phyloP scores from a whole-genome alignment of 192 early-diverging fungal species.

The Polychytrium aggregatum region DNA sequence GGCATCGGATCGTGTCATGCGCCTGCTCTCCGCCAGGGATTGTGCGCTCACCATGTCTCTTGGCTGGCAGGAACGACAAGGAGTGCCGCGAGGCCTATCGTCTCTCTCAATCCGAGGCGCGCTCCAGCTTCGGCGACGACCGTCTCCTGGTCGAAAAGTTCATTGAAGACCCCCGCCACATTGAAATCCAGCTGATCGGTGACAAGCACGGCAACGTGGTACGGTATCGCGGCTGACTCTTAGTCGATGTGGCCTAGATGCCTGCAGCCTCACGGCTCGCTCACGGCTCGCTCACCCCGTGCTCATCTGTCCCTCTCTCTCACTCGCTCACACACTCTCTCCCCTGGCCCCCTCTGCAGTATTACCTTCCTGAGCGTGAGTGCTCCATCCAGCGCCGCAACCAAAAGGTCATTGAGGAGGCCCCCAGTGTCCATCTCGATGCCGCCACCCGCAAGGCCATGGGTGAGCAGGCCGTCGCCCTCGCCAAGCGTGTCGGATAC shows the following conservation, averaged over 20 bases:
- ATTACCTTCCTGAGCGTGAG: constrained; percentile 88
- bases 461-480: constrained; percentile 44
- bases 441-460: constrained; percentile 26
- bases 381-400: constrained; percentile 97
- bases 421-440: constrained; percentile 55
- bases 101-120: constrained; percentile 67
- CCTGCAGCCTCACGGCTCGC: too few relatives aligned
- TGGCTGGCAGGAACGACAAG: constrained; percentile 82
- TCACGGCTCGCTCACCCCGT: too few relatives aligned
- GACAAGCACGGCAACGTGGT: constrained; percentile 97
- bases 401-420: constrained; percentile 98
- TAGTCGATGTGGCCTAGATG: too few relatives aligned
- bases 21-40: too few relatives aligned
- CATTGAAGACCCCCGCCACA: constrained; percentile 83
- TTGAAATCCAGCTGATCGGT: constrained; percentile 93
- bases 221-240: constrained; percentile 25
- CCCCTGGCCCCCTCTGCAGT: too few relatives aligned
- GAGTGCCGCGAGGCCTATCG: constrained; percentile 67
- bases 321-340: too few relatives aligned
- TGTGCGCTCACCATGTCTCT: too few relatives aligned
- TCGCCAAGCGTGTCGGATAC: constrained; percentile 61
- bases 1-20: too few relatives aligned
- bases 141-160: constrained; percentile 86
- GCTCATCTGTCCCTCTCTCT: too few relatives aligned
- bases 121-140: constrained; percentile 79